phyloP scores from a whole-genome alignment of 2,329 filamentous ascomycete species.

The Talaromyces piceae region DNA sequence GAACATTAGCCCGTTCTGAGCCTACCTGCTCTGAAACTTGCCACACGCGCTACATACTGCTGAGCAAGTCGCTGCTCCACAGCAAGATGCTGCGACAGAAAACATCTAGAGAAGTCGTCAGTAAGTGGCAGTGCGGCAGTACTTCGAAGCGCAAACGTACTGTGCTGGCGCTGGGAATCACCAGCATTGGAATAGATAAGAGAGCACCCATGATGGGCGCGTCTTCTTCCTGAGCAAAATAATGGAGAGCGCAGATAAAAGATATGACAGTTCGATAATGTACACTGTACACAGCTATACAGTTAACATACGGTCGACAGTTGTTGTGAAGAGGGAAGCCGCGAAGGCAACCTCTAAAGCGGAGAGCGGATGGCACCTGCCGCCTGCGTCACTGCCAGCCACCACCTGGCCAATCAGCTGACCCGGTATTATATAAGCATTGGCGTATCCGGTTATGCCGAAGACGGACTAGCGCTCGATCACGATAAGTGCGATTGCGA shows the following conservation, averaged over 20 bases:
- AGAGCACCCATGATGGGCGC: conserved; percentile 69
- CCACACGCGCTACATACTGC: conserved; percentile 93
- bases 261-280: too few species aligned
- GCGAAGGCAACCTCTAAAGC: background rate
- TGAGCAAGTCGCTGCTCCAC: conserved; percentile 91
- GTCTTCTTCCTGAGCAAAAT: background rate
- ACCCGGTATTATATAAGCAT: background rate
- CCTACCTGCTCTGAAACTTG: conserved; percentile 89
- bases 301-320: background rate
- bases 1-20: background rate
- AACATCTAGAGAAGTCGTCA: conserved; percentile 49
- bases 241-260: background rate
- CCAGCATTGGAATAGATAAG: conserved; percentile 81
- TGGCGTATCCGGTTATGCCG: background rate
- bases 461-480: background rate
- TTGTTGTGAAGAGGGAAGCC: background rate
- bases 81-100: conserved; percentile 81
- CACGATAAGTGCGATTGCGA: background rate
- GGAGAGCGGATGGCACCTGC: background rate
- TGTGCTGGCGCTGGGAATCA: conserved; percentile 75
- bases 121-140: background rate
- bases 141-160: conserved; percentile 54
- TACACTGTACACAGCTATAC: too few species aligned
- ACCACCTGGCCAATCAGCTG: background rate
- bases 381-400: background rate